Evolutionary conservation across 148 eudicot species (phyloP).

Genomic region (Fagopyrum tataricum): DNA sequence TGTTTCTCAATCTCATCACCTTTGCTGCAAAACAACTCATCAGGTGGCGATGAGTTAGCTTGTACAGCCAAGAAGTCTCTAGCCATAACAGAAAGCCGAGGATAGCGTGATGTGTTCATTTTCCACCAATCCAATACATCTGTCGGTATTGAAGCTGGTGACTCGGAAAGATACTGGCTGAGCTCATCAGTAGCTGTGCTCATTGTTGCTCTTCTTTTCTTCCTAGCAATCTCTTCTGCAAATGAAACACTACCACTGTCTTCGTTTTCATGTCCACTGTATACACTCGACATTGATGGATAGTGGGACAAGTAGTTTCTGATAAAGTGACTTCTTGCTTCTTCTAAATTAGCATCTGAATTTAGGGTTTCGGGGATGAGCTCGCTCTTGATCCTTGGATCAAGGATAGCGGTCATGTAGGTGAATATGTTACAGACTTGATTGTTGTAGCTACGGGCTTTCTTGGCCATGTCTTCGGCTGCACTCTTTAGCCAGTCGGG

Average conservation of each 20-base stretch:
- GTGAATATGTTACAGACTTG: constrained; percentile 61
- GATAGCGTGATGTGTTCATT: constrained; percentile 60
- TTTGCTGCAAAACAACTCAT: constrained; percentile 55
- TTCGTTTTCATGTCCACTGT: constrained; percentile 37
- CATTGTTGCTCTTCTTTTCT: constrained; percentile 61
- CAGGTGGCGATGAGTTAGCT: constrained; percentile 58
- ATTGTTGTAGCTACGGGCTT: constrained; percentile 41
- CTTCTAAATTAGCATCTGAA: constrained; percentile 48
- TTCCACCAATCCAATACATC: constrained; percentile 90
- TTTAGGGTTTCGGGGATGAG: constrained; percentile 70
- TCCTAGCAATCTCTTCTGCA: constrained; percentile 90
- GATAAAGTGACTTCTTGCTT: constrained; percentile 56
- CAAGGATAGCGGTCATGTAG: constrained; percentile 80
- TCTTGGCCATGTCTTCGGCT: constrained; percentile 56
- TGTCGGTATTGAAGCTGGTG: constrained; percentile 62
- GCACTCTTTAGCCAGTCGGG: constrained; percentile 76
- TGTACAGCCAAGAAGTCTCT: constrained; percentile 73
- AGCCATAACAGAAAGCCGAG: constrained; percentile 74
- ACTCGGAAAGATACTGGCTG: constrained; percentile 67
- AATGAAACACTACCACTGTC: constrained; percentile 57
- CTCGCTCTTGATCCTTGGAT: constrained; percentile 77
- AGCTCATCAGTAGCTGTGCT: constrained; percentile 57
- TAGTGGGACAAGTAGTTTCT: constrained; percentile 60
- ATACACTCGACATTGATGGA: constrained; percentile 33
- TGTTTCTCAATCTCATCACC: constrained; percentile 59